These are phyloP conservation scores for Penicillium sp. DNA, from an alignment of 2,329 filamentous ascomycete species.

Conservation along the genomic window DNA sequence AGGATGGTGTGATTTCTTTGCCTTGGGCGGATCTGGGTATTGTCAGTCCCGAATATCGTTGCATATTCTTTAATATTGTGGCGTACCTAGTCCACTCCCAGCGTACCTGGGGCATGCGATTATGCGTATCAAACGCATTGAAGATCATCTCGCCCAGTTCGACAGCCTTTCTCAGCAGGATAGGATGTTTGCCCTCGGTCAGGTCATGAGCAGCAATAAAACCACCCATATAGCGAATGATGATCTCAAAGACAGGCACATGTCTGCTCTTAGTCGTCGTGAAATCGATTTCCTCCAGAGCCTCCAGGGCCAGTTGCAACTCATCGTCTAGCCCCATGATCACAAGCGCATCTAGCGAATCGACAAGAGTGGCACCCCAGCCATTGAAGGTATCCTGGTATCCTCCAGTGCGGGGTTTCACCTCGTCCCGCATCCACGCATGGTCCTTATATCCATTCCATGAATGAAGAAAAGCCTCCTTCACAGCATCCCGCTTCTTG, in stretches of 20 bases:
- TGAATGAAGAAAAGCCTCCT: constrained; percentile 63
- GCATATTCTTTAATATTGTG: not conserved
- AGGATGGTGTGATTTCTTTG: constrained; percentile 42
- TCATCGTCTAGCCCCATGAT: constrained; percentile 72
- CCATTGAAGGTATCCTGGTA: constrained; percentile 78
- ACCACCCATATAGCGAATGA: constrained; percentile 83
- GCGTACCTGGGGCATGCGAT: constrained; percentile 77
- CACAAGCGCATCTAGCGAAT: constrained; percentile 72
- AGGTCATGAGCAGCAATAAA: constrained; percentile 79
- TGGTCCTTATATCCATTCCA: constrained; percentile 75
- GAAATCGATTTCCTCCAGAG: constrained; percentile 69
- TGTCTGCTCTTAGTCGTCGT: constrained; percentile 57
- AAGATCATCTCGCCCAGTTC: constrained; percentile 74
- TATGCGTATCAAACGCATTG: constrained; percentile 80
- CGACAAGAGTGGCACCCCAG: constrained; percentile 81
- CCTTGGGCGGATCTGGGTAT: constrained; percentile 25
- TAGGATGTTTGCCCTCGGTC: constrained; percentile 59
- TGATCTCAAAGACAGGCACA: constrained; percentile 85
- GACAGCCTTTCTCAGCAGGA: constrained; percentile 68
- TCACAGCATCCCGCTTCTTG: constrained; percentile 58
- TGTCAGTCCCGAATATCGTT: constrained; percentile 33
- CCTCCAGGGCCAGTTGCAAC: constrained; percentile 66
- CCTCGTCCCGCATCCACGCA: constrained; percentile 80
- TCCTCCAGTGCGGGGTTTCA: constrained; percentile 61
- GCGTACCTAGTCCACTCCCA: constrained; percentile 63